Evolutionary conservation across 768 basidiomycete genomes (phyloP), one percentile per base, ranked within the genome.

Genomic region (Lanmaoa pseudosensibilis): DNA sequence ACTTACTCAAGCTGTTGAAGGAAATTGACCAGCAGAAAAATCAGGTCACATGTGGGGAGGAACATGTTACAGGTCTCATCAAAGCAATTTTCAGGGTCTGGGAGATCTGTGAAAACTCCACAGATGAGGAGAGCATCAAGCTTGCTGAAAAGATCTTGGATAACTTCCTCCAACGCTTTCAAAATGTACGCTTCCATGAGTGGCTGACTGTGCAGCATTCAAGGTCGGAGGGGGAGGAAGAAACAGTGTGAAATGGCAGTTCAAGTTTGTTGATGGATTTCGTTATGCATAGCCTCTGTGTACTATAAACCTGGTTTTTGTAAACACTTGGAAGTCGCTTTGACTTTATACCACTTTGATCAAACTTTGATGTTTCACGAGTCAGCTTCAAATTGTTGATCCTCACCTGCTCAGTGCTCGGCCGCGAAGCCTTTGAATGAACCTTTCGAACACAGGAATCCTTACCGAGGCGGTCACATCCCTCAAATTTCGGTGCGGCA

Each of bases 101-200:
- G 2, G 15, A 21, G 1, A 48, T 18, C 12, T 54, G 51, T 46
- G 16, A 44, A 6, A 3, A 19, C 1, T 5, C 10, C 18, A 40
- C 21, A n/a, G 65, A 65, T 4, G 0, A 11, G 15, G 25, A 70
- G n/a, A 46, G 52, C 8, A 40, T 51, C 2, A 45, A 4, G 8
- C 21, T 73, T 43, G 62, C 47, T 32, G 6, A 18, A 2, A 21
- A 30, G 18, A 63, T 72, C 32, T 33, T 68, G 21, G 51, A 60
- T 13, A 63, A 72, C 46, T 57, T 72, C 25, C 27, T 27, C 3
- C 70, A 73, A 32, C 68, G 70, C 23, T 63, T 62, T n/a, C 18
- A 2, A 25, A n/a, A 2, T 25, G 1, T 8, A 2, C 36, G n/a
- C 2, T 50, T 50, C 1, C 0, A 21, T 13, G n/a, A 19, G 4